These are phyloP conservation scores for Nitzschia sp. DNA, from an alignment of 108 stramenopile genomes.

Conservation along the genomic window DNA sequence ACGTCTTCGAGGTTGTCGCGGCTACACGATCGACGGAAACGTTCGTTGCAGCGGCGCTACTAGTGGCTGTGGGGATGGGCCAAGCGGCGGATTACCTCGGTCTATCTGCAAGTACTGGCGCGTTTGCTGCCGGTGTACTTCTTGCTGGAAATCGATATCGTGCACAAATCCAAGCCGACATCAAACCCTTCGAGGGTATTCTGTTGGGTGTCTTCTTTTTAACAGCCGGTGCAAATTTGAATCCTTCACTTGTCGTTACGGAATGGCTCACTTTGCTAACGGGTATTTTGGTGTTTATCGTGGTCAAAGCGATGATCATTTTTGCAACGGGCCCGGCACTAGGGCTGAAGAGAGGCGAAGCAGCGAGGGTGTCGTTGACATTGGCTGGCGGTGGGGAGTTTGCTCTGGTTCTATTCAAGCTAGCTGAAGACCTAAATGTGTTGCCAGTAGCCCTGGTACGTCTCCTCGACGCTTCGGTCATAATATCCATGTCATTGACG, in stretches of 20 bases:
- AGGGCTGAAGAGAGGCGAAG: constrained; percentile 55
- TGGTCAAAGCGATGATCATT: constrained; percentile 55
- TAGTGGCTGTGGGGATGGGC: constrained; percentile 81
- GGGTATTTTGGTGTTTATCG: constrained; percentile 58
- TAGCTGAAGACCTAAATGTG: constrained; percentile 66
- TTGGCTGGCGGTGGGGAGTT: constrained; percentile 75
- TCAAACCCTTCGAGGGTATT: constrained; percentile 82
- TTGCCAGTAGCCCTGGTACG: constrained; percentile 48
- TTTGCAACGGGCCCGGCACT: constrained; percentile 62
- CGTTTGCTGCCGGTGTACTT: constrained; percentile 81
- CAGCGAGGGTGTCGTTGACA: constrained; percentile 62
- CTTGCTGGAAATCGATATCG: constrained; percentile 69
- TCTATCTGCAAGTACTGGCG: constrained; percentile 64
- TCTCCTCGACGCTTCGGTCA: constrained; percentile 66
- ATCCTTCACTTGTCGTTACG: constrained; percentile 53
- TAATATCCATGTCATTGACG: constrained; percentile 80
- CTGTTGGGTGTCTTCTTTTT: constrained; percentile 79
- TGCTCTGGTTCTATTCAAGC: constrained; percentile 73
- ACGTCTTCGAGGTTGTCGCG: constrained; percentile 75
- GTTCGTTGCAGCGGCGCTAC: constrained; percentile 69
- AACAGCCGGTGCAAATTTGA: constrained; percentile 68
- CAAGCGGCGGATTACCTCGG: constrained; percentile 59
- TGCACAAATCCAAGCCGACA: constrained; percentile 83
- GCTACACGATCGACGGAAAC: constrained; percentile 64
- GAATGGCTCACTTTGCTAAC: constrained; percentile 69